Conservation (phyloP, 805 yeast species). For the Torulaspora microellipsoides region DNA sequence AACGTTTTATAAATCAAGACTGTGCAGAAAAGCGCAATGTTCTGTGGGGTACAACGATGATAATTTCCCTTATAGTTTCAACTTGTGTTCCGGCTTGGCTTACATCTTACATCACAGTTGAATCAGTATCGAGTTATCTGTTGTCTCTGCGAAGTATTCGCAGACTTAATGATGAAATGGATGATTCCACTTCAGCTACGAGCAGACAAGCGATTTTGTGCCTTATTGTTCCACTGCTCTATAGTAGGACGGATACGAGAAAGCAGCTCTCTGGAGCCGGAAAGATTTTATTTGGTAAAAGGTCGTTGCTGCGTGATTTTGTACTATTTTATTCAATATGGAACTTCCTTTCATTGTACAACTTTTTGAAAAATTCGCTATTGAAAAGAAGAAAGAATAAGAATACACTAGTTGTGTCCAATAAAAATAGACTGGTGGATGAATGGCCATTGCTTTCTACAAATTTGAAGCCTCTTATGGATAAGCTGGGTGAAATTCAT, state of each 20-base stretch:
- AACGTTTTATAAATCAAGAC: background rate
- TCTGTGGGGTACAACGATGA: slow-evolving; percentile 1
- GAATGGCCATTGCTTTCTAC: slow-evolving; percentile 17
- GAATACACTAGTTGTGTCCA: background rate
- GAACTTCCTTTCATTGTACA: slow-evolving; percentile 20
- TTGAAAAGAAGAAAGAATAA: slow-evolving; percentile 1
- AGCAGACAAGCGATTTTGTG: slow-evolving; percentile 15
- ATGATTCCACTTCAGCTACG: slow-evolving; percentile 1
- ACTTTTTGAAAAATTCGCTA: slow-evolving; percentile 4
- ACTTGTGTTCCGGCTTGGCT: slow-evolving; percentile 15
- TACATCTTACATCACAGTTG: slow-evolving; percentile 13
- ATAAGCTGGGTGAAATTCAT: slow-evolving; percentile 25
- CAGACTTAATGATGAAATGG: slow-evolving; percentile 1
- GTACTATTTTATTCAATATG: slow-evolving; percentile 16
- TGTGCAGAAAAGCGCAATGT: background rate
- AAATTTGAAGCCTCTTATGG: slow-evolving; percentile 20
- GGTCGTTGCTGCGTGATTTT: slow-evolving; percentile 17
- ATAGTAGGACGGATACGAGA: slow-evolving; percentile 1
- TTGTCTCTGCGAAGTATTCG: background rate
- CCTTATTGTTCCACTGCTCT: slow-evolving; percentile 14
- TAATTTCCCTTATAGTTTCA: slow-evolving; percentile 2
- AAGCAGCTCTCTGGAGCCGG: slow-evolving; percentile 7
- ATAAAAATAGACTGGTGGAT: slow-evolving; percentile 1
- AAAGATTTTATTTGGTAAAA: slow-evolving; percentile 14
- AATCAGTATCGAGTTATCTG: slow-evolving; percentile 12